phyloP scores from a whole-genome alignment of 306 rosid genomes.

The Quercus bicolor region DNA sequence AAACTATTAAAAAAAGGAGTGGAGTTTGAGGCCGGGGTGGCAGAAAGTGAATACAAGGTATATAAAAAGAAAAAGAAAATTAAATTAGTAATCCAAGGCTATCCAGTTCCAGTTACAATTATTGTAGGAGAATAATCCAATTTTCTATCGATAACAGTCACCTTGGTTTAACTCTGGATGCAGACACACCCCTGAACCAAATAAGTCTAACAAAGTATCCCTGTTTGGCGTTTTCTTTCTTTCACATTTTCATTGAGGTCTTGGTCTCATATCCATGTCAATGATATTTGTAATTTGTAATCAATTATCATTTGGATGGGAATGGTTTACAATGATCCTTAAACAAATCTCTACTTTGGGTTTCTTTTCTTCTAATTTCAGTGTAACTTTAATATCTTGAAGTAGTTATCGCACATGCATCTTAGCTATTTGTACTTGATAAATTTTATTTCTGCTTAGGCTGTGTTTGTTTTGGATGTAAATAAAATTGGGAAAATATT shows the following conservation, averaged over 20 bases:
- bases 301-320: not conserved
- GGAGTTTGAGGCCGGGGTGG: too few relatives aligned
- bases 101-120: not conserved
- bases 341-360: not conserved
- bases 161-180: not conserved
- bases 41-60: too few relatives aligned
- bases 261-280: not conserved
- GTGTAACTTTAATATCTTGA: not conserved
- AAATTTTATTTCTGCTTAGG: not conserved
- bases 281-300: too few relatives aligned
- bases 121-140: not conserved
- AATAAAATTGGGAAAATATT: too few relatives aligned
- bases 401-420: too few relatives aligned
- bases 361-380: not conserved
- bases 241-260: not conserved
- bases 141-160: not conserved
- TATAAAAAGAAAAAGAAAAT: not conserved
- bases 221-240: not conserved
- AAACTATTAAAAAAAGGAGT: too few relatives aligned
- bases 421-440: too few relatives aligned
- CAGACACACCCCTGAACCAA: too few relatives aligned
- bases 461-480: too few relatives aligned
- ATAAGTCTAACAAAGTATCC: too few relatives aligned
- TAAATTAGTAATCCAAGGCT: not conserved
- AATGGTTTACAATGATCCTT: too few relatives aligned